Conservation (phyloP, 2,329 filamentous ascomycete genomes). For the Cercospora zeae-maydis region DNA sequence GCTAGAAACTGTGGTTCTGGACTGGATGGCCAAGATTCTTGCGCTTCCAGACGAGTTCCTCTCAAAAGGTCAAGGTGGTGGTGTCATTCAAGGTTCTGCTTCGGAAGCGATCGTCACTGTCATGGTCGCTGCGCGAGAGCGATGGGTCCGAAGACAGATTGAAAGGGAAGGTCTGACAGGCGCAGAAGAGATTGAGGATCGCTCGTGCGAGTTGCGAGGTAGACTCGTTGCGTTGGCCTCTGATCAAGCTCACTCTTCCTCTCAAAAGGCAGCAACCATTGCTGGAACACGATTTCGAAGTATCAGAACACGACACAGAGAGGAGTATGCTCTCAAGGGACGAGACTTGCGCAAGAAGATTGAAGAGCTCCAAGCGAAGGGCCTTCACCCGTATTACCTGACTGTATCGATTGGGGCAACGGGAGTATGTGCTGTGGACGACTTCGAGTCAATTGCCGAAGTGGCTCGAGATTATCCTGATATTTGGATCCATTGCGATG, state of each 20-base stretch:
- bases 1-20: constrained; percentile 85
- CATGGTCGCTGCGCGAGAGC: constrained; percentile 82
- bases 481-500: constrained; percentile 91
- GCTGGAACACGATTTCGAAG: constrained; percentile 76
- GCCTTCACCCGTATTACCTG: constrained; percentile 80
- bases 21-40: constrained; percentile 80
- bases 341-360: constrained; percentile 59
- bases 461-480: constrained; percentile 53
- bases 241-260: constrained; percentile 75
- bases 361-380: constrained; percentile 61
- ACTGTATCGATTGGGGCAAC: constrained; percentile 84
- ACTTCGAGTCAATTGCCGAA: constrained; percentile 66
- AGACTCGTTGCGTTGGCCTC: constrained; percentile 77
- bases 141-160: constrained; percentile 63
- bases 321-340: constrained; percentile 69
- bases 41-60: constrained; percentile 69
- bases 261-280: constrained; percentile 82
- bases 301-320: constrained; percentile 59
- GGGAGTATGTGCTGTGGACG: constrained; percentile 81
- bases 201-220: constrained; percentile 62
- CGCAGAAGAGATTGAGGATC: constrained; percentile 63
- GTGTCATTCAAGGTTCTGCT: constrained; percentile 90
- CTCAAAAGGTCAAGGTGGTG: constrained; percentile 73
- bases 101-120: constrained; percentile 83
- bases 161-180: constrained; percentile 45